A percentile compares a stretch with the other conserved stretches of the same genome.
Conservation (phyloP, 2,329 filamentous ascomycete genomes). For the Rasamsonia emersonii region DNA sequence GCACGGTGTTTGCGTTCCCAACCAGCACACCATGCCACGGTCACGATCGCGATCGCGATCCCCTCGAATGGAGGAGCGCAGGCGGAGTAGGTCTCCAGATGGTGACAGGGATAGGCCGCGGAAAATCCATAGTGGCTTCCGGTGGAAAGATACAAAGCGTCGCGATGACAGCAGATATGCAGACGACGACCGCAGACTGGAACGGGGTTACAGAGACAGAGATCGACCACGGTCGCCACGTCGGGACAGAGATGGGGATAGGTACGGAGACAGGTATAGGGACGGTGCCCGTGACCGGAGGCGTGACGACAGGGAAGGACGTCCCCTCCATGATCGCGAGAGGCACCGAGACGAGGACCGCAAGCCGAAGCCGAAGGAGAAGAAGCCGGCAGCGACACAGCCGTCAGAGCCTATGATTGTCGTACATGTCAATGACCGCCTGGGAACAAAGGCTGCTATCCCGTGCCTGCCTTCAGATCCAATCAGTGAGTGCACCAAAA, state of each 20-base stretch:
- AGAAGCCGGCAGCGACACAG: constrained; percentile 25
- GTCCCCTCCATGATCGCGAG: constrained; percentile 10
- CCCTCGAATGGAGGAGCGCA: constrained; percentile 26
- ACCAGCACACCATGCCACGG: constrained; percentile 3
- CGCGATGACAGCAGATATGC: constrained; percentile 44
- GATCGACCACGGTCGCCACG: constrained; percentile 28
- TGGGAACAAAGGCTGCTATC: constrained; percentile 91
- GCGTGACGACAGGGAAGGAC: constrained; percentile 8
- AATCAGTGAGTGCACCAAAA: constrained; percentile 44
- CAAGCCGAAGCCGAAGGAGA: constrained; percentile 32
- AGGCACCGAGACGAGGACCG: constrained; percentile 34
- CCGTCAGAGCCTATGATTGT: constrained; percentile 76
- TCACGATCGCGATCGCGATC: constrained; percentile 12
- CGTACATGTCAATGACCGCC: constrained; percentile 86
- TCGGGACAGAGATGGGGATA: constrained; percentile 29
- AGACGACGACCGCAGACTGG: constrained; percentile 40
- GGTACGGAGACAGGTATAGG: constrained; percentile 15
- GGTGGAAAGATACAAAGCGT: constrained; percentile 43
- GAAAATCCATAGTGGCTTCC: constrained; percentile 37
- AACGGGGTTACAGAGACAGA: constrained; percentile 44
- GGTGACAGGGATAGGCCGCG: constrained; percentile 28
- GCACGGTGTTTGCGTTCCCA: neutral
- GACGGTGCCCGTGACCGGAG: constrained; percentile 16
- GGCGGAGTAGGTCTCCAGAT: constrained; percentile 37
- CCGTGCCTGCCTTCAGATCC: constrained; percentile 80